These are phyloP conservation scores for Amaranthus cruentus DNA, from an alignment of 148 eudicot genomes.

Conservation along the genomic window DNA sequence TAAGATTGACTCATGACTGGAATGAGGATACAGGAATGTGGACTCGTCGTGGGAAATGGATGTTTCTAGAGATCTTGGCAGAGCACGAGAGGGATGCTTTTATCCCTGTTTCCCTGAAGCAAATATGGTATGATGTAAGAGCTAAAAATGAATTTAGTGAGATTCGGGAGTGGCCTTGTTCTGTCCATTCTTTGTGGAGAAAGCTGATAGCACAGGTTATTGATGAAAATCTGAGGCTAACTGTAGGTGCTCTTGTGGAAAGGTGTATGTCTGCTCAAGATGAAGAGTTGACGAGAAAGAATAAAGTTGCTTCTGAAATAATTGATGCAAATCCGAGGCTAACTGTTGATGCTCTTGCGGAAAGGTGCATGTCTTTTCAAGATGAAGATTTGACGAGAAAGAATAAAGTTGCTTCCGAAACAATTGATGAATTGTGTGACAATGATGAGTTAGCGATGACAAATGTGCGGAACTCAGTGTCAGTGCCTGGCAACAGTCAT, in stretches of 20 bases:
- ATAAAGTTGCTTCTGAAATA: slow-evolving; percentile 16
- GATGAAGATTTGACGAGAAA: slow-evolving; percentile 4
- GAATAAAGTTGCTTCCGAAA: slow-evolving; percentile 2
- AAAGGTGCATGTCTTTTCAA: neutral
- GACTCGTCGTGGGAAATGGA: slow-evolving; percentile 75
- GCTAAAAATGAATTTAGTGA: slow-evolving; percentile 31
- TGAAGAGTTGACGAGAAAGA: slow-evolving; percentile 25
- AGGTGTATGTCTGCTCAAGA: slow-evolving; percentile 23
- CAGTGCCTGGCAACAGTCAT: slow-evolving; percentile 13
- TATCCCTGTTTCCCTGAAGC: slow-evolving; percentile 59
- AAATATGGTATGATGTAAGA: slow-evolving; percentile 88
- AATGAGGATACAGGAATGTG: slow-evolving; percentile 53
- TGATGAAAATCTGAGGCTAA: slow-evolving; percentile 35
- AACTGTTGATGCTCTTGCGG: slow-evolving; percentile 19
- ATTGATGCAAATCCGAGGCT: slow-evolving; percentile 17
- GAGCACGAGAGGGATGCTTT: slow-evolving; percentile 35
- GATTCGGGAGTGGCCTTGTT: slow-evolving; percentile 59
- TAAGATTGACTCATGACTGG: slow-evolving; percentile 74
- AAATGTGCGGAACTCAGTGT: slow-evolving; percentile 1
- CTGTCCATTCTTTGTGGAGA: slow-evolving; percentile 41
- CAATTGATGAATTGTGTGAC: slow-evolving; percentile 10
- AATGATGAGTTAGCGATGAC: slow-evolving; percentile 5
- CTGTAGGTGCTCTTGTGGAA: slow-evolving; percentile 32
- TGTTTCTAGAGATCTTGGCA: slow-evolving; percentile 56
- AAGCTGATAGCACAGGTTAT: slow-evolving; percentile 40